Conservation (phyloP, 148 eudicot species). For the Vaccinium macrocarpon region DNA sequence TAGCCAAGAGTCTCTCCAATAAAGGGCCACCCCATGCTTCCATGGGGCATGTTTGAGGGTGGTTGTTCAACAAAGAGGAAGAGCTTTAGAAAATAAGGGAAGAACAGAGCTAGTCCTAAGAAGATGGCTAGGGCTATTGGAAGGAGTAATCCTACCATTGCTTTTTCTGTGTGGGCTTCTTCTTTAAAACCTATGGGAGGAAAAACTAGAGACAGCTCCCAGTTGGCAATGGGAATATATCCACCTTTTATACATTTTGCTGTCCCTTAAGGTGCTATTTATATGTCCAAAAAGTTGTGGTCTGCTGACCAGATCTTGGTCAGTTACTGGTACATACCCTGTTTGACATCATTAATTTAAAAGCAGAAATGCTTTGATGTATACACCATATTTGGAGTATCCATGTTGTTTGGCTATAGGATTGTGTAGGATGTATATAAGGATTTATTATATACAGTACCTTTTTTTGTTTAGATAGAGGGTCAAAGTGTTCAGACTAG, state of each 20-base stretch:
- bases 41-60: conserved; percentile 29
- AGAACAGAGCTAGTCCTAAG: conserved; percentile 26
- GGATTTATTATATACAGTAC: no score
- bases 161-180: neutral
- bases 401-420: no score
- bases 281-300: neutral
- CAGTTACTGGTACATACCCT: neutral
- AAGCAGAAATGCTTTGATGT: neutral
- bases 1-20: conserved; percentile 48
- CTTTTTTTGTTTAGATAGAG: no score
- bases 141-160: conserved; percentile 5
- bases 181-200: neutral
- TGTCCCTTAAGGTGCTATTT: neutral
- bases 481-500: no score
- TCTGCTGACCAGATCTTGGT: neutral
- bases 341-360: neutral
- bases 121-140: conserved; percentile 13
- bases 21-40: conserved; percentile 53
- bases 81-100: neutral
- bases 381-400: no score
- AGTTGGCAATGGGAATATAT: neutral
- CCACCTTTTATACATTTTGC: neutral
- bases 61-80: conserved; percentile 10
- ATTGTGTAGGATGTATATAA: no score
- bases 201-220: neutral